Evolutionary conservation across 2,329 filamentous ascomycete genomes (phyloP), one percentile per base, ranked within the genome.

Genomic region (Colletotrichum truncatum): DNA sequence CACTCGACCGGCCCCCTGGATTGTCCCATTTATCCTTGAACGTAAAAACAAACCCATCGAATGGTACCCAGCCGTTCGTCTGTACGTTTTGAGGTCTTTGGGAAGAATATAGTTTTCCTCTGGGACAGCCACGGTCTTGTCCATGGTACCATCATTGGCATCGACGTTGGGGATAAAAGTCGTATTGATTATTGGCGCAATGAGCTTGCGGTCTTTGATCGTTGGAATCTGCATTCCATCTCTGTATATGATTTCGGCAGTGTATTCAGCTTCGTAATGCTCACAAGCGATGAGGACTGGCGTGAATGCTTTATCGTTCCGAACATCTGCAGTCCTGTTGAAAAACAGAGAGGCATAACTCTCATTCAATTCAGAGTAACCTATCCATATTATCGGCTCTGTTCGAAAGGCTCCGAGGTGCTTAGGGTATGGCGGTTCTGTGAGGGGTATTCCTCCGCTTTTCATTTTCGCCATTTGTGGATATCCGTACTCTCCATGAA

Each of bases 301-400:
- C 6, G 73, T 68, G 23, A 75, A 73, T 6, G 72, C 69, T 4
- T 65, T 60, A 6, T 16, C 18, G 11, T 49, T 49, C 26, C 46
- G 46, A 11, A 49, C 46, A 0, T 49, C 46, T 12, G 46, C 26
- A 12, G n/a, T 34, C 26, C 26, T 49, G 46, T 49, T 23, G n/a
- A 25, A 12, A 23, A 75, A 74, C 8, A 72, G 67, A 0, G 54
- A 54, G 4, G 63, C 61, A 14, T 69, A 41, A 21, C 61, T 61
- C 14, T 73, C 56, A 4, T 60, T 73, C 36, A 72, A 63, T 8
- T 70, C 64, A 4, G 72, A 65, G 57, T 75, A 77, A 8, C 76
- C 77, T 8, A 78, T 65, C 74, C 76, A 78, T 12, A 79, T 43
- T 9, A 76, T 64, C 1, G 77, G 76, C 52, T 78, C 75, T 1